Base-by-base conservation (phyloP, 139 green algal genomes). In the Chlorella ohadii region DNA sequence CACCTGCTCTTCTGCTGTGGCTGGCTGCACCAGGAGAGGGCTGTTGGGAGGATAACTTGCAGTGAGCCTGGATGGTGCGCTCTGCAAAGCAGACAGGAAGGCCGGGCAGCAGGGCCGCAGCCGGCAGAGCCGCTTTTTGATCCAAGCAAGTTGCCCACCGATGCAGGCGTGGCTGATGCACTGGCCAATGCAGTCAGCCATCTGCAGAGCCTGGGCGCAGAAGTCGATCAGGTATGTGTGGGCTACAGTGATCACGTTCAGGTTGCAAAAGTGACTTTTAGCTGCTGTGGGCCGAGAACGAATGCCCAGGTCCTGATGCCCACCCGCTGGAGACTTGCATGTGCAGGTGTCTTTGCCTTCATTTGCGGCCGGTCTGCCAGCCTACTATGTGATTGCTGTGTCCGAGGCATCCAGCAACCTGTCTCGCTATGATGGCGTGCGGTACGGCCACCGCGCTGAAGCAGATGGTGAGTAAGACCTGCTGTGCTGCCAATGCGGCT, bases 381-480 rank as follows among this genome's bases (percentile, higher is more conserved):
- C 97, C 2, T 99, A 99, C 85, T 99, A 99, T 82, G 94, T 99
- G 41, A 90, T 99, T 23, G 97, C 97, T 0, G 77, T 94, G 0
- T 95, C 91, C 27, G 97, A 99, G 90, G 97, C 97, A 0, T 98
- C 92, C 11, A 96, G 91, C 74, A 99, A 99, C 91, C 90, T 99
- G 12, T 93, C 96, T 0, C 92, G 97, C 1, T 99, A 98, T 90
- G 97, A 99, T 78, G 97, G 97, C 15, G 91, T 99, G 55, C 93
- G 96, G 16, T 99, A 97, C 83, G 96, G 94, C 20, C 75, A 82
- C 23, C 88, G 92, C 15, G 81, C 72, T 9, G 47, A 87, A 22
- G 77, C 66, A 31, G 57, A 74, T 55, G 78, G 87, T 91, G 47
- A 59, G 85, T n/a, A 1, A 57, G 1, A 34, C 2, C 70, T 20